Percentiles rank a stretch among this genome's conserved stretches.
These are phyloP conservation scores for Thraustochytrium sp. DNA, from an alignment of 352 stramenopile species.

Conservation along the genomic window DNA sequence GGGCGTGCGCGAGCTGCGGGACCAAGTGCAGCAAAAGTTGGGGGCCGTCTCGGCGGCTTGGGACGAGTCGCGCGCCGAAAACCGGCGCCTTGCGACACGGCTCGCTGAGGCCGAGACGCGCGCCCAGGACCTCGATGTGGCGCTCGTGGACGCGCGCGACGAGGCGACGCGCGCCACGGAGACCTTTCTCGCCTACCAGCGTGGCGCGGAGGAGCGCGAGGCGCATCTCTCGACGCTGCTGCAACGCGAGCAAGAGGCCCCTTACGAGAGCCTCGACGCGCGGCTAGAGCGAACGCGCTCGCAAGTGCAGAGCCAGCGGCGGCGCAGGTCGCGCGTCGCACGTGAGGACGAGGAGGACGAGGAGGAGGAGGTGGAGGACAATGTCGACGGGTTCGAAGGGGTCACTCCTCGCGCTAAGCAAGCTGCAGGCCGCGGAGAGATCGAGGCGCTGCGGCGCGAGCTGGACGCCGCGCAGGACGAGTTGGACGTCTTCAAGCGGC, in stretches of 20 bases:
- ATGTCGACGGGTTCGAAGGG: too few relatives aligned
- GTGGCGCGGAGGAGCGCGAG: neutral
- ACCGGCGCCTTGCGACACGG: neutral
- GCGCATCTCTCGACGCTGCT: neutral
- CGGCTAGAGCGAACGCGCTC: neutral
- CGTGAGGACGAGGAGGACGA: neutral
- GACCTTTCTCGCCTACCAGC: constrained; percentile 15
- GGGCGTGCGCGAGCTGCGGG: neutral
- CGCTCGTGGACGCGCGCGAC: neutral
- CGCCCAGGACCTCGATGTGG: neutral
- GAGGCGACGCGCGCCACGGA: constrained; percentile 10
- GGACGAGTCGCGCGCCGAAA: neutral
- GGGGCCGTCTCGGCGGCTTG: neutral
- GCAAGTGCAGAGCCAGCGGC: neutral
- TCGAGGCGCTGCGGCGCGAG: neutral
- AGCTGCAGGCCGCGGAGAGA: neutral
- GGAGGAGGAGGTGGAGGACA: neutral
- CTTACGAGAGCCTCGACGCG: neutral
- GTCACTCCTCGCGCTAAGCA: neutral
- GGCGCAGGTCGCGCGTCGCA: neutral
- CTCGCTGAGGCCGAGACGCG: neutral
- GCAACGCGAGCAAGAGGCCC: neutral
- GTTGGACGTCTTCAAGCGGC: constrained; percentile 6
- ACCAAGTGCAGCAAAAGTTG: neutral
- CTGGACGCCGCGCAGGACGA: constrained; percentile 9